These are phyloP conservation scores for Gloeopeniophorella convolvens DNA, from an alignment of 768 basidiomycete genomes.

Conservation along the genomic window DNA sequence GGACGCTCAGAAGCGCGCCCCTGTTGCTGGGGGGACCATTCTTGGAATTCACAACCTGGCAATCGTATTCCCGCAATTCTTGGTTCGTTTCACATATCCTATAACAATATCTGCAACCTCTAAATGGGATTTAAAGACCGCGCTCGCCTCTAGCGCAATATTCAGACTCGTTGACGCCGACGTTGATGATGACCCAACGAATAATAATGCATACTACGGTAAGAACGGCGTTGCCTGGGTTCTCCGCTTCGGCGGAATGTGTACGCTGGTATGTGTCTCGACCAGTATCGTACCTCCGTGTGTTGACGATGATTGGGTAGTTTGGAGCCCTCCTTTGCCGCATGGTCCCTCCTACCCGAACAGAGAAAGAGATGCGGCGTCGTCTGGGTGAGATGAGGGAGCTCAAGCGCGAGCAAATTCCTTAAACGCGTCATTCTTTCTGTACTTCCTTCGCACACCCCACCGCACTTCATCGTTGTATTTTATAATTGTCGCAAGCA, in stretches of 20 bases:
- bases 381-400: conserved; percentile 75
- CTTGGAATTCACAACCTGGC: conserved; percentile 94
- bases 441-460: not conserved
- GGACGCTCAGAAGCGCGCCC: conserved; percentile 31
- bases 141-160: conserved; percentile 78
- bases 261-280: conserved; percentile 49
- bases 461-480: not conserved
- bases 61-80: conserved; percentile 91
- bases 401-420: conserved; percentile 53
- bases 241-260: conserved; percentile 84
- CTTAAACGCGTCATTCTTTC: conserved; percentile 28
- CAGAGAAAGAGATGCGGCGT: conserved; percentile 85
- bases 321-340: conserved; percentile 73
- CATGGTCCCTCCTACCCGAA: conserved; percentile 81
- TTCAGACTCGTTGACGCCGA: conserved; percentile 74
- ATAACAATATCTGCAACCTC: not conserved
- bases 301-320: conserved; percentile 22
- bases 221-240: conserved; percentile 95
- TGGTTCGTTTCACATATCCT: conserved; percentile 46
- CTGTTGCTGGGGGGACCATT: conserved; percentile 82
- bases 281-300: not conserved
- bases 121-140: conserved; percentile 46
- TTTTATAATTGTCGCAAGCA: not conserved
- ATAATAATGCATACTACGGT: conserved; percentile 57
- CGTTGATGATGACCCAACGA: conserved; percentile 36